phyloP scores from a whole-genome alignment of 345 rosid species.

The Lepidium africanum region DNA sequence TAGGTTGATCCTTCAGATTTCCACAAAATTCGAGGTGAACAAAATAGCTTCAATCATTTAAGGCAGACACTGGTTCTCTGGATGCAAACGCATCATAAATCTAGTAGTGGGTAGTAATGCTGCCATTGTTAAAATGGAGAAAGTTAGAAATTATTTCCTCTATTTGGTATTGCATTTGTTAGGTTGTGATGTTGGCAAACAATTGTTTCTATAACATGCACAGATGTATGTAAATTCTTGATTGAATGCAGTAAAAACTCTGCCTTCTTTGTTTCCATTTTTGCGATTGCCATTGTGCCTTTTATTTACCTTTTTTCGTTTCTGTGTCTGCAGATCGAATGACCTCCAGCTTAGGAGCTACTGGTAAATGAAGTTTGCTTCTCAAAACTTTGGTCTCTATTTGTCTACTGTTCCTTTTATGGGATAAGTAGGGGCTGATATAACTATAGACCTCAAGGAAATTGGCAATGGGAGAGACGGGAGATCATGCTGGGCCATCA shows the following conservation, averaged over 20 bases:
- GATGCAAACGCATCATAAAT: neutral
- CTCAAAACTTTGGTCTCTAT: constrained; percentile 26
- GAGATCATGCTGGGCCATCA: constrained; percentile 60
- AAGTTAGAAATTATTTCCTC: neutral
- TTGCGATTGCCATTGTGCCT: neutral
- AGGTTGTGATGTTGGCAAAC: neutral
- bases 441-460: constrained; percentile 50
- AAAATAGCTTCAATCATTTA: neutral
- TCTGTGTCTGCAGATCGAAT: constrained; percentile 38
- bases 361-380: constrained; percentile 27
- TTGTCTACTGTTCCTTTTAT: constrained; percentile 31
- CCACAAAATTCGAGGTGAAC: neutral
- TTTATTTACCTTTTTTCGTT: neutral
- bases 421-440: constrained; percentile 58
- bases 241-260: neutral
- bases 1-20: constrained; percentile 24
- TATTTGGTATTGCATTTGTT: neutral
- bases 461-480: constrained; percentile 72
- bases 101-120: neutral
- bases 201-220: neutral
- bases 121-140: neutral
- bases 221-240: neutral
- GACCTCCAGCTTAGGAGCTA: constrained; percentile 42
- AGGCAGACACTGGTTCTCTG: neutral
- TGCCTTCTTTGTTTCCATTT: neutral